Conservation (phyloP, 805 yeast genomes). For the Sporopachydermia quercuum region DNA sequence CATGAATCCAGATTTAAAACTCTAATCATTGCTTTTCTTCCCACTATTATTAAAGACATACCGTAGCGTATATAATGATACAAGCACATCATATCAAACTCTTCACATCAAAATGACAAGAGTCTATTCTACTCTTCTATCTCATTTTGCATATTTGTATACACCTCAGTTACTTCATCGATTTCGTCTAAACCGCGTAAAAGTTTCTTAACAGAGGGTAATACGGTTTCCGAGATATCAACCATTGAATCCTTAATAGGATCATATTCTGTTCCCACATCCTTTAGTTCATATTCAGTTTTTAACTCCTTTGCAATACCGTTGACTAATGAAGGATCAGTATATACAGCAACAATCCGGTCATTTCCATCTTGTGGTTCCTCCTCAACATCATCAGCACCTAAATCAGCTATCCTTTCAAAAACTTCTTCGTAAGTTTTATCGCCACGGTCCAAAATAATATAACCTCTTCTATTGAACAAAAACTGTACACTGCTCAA, state of each 20-base stretch:
- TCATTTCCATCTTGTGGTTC: slow-evolving; percentile 22
- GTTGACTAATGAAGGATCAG: slow-evolving; percentile 52
- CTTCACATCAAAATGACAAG: too few relatives aligned
- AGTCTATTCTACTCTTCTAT: too few relatives aligned
- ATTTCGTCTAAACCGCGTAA: slow-evolving; percentile 50
- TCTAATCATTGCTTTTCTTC: too few relatives aligned
- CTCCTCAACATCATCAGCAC: slow-evolving; percentile 41
- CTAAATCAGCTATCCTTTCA: slow-evolving; percentile 62
- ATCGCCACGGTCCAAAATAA: slow-evolving; percentile 33
- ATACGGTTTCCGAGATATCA: slow-evolving; percentile 37
- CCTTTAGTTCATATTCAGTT: slow-evolving; percentile 40
- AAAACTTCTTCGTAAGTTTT: slow-evolving; percentile 46
- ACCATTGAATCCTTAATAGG: slow-evolving; percentile 49
- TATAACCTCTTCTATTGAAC: slow-evolving; percentile 67
- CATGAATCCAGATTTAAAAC: too few relatives aligned
- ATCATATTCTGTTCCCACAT: slow-evolving; percentile 54
- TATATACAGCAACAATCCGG: slow-evolving; percentile 31
- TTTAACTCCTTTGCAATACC: slow-evolving; percentile 44
- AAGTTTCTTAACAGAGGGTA: slow-evolving; percentile 40
- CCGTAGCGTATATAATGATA: too few relatives aligned
- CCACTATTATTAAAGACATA: too few relatives aligned
- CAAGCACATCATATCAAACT: too few relatives aligned
- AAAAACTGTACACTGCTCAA: slow-evolving; percentile 66
- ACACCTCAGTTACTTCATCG: slow-evolving; percentile 74
- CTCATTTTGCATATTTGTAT: slow-evolving; percentile 42